A percentile compares a stretch with the other conserved stretches of the same genome.
Evolutionary conservation across 805 yeast species (phyloP).

Genomic region (Tetrapisispora fleetii): DNA sequence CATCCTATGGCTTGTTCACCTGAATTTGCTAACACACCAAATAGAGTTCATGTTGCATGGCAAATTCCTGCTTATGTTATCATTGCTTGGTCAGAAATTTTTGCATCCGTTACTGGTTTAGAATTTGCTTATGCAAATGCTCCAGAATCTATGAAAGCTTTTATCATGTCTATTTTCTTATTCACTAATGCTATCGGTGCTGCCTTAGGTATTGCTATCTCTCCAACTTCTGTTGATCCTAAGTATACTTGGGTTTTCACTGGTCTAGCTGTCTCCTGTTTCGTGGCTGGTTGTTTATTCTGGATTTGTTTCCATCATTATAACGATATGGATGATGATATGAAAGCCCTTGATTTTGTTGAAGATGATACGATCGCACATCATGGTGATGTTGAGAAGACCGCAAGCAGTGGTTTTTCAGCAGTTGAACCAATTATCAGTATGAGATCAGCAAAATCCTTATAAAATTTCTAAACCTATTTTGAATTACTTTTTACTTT

Average conservation of each 20-base stretch:
- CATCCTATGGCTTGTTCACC: constrained; percentile 35
- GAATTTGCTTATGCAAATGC: constrained; percentile 83
- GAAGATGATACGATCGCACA: constrained; percentile 2
- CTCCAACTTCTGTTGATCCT: constrained; percentile 59
- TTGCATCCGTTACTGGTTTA: constrained; percentile 72
- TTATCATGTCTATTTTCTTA: constrained; percentile 45
- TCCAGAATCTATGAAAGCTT: constrained; percentile 43
- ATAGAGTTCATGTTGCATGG: constrained; percentile 51
- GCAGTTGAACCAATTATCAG: constrained; percentile 36
- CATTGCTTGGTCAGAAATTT: constrained; percentile 66
- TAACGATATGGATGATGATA: constrained; percentile 47
- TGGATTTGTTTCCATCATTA: constrained; percentile 48
- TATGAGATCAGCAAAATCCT: constrained; percentile 11
- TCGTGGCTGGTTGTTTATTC: constrained; percentile 51
- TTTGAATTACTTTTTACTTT: not conserved
- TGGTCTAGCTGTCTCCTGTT: constrained; percentile 51
- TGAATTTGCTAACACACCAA: constrained; percentile 20
- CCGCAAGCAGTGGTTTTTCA: not conserved
- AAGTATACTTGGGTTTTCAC: constrained; percentile 60
- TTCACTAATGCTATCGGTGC: constrained; percentile 70
- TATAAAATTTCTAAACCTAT: not conserved
- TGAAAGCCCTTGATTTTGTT: constrained; percentile 41
- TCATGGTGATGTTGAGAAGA: not conserved
- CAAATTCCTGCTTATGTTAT: constrained; percentile 60
- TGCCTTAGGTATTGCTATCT: constrained; percentile 63